Percentiles rank a stretch among this genome's conserved stretches.
Conservation (phyloP, 108 stramenopile genomes). For the Schizochytrium sp. region DNA sequence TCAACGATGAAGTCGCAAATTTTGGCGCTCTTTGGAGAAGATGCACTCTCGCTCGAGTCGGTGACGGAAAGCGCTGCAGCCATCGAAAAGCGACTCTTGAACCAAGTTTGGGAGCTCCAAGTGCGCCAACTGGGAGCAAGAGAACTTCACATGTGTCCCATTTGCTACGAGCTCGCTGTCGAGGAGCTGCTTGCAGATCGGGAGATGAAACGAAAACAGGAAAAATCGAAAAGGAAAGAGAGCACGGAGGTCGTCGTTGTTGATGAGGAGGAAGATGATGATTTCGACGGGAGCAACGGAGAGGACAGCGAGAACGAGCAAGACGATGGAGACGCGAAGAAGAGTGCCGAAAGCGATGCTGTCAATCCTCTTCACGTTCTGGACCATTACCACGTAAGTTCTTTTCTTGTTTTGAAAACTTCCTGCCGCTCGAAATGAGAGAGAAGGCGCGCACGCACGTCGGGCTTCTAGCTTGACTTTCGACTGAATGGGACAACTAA, state of each 20-base stretch:
- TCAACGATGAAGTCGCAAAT: neutral
- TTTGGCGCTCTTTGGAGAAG: neutral
- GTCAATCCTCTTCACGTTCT: neutral
- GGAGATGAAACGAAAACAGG: neutral
- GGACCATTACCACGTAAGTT: neutral
- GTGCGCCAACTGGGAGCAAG: neutral
- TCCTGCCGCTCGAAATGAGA: neutral
- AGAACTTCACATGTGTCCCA: neutral
- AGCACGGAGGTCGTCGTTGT: too few species aligned
- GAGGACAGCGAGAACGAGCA: neutral
- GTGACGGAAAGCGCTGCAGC: neutral
- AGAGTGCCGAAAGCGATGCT: neutral
- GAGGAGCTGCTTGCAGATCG: neutral
- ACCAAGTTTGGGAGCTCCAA: neutral
- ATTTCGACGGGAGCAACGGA: neutral
- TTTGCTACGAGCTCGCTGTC: neutral
- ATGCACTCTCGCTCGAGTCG: neutral
- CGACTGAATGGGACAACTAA: neutral
- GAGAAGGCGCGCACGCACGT: neutral
- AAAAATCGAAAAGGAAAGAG: neutral
- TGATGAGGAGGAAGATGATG: neutral
- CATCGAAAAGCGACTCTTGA: neutral
- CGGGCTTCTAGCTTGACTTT: neutral
- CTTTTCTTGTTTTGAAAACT: neutral
- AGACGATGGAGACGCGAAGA: neutral